These are phyloP conservation scores for Lomentospora prolificans DNA, from an alignment of 2,329 filamentous ascomycete species.

Conservation along the genomic window DNA sequence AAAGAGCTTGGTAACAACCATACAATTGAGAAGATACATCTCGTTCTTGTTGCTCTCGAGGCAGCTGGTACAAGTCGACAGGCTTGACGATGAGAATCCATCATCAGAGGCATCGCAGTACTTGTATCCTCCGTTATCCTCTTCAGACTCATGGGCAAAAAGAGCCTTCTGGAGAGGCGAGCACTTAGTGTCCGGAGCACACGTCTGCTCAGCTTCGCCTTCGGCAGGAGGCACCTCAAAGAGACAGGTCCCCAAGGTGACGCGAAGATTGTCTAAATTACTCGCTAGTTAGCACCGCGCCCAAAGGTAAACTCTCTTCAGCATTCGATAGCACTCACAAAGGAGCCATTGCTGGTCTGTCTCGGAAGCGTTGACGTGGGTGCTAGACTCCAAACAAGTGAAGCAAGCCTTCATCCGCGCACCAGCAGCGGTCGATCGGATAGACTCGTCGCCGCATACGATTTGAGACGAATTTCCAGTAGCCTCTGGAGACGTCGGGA, in stretches of 20 bases:
- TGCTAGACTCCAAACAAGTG: not conserved
- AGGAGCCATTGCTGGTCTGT: not conserved
- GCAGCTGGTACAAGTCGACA: not conserved
- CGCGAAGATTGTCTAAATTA: not conserved
- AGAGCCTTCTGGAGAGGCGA: not conserved
- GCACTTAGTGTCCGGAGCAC: not conserved
- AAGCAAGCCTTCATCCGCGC: not conserved
- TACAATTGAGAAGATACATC: not conserved
- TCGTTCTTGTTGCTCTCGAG: constrained; percentile 1
- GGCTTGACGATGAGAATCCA: not conserved
- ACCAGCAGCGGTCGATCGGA: not conserved
- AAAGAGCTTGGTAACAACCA: not conserved
- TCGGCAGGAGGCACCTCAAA: not conserved
- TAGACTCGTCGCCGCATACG: not conserved
- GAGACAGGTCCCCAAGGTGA: not conserved
- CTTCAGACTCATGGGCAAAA: not conserved
- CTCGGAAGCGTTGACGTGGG: not conserved
- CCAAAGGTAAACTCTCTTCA: no score
- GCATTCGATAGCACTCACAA: no score
- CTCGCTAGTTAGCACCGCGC: no score
- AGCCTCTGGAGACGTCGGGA: not conserved
- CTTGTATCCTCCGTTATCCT: not conserved
- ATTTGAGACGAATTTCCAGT: not conserved
- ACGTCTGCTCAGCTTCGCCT: not conserved
- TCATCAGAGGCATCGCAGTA: not conserved